Percentiles rank a stretch among this genome's conserved stretches.
phyloP scores from a whole-genome alignment of 2,329 filamentous ascomycete genomes.

The Aspergillus flavus region DNA sequence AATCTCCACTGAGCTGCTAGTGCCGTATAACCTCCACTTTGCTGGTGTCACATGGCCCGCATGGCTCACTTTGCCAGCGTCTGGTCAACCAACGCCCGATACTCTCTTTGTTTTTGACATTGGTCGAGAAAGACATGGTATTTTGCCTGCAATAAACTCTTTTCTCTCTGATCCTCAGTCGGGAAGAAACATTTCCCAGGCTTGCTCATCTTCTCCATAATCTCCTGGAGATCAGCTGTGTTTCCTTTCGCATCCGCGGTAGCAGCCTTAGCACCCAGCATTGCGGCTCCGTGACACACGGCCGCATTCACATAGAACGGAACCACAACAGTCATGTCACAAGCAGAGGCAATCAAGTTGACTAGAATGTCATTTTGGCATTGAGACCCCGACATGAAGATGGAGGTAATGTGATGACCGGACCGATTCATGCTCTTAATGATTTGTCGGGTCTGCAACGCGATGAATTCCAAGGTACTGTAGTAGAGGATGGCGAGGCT shows the following conservation, averaged over 20 bases:
- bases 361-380: constrained; percentile 95
- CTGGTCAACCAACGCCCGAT: constrained; percentile 76
- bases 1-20: not conserved
- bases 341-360: constrained; percentile 85
- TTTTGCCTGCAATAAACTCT: constrained; percentile 80
- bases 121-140: constrained; percentile 96
- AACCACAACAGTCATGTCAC: constrained; percentile 89
- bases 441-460: constrained; percentile 94
- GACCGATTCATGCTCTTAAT: constrained; percentile 89
- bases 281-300: constrained; percentile 96
- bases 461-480: constrained; percentile 96
- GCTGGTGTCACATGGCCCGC: not conserved
- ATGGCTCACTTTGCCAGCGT: constrained; percentile 25
- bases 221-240: constrained; percentile 87
- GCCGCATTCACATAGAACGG: constrained; percentile 92
- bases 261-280: constrained; percentile 95
- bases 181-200: constrained; percentile 82
- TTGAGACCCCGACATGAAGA: constrained; percentile 98
- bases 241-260: constrained; percentile 75
- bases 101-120: constrained; percentile 80
- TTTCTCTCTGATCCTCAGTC: constrained; percentile 70
- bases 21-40: no score
- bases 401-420: constrained; percentile 83
- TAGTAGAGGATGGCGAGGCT: constrained; percentile 92
- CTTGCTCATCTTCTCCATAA: constrained; percentile 98